Conservation (phyloP, 257 asterid genomes). For the Voacanga thouarsii region DNA sequence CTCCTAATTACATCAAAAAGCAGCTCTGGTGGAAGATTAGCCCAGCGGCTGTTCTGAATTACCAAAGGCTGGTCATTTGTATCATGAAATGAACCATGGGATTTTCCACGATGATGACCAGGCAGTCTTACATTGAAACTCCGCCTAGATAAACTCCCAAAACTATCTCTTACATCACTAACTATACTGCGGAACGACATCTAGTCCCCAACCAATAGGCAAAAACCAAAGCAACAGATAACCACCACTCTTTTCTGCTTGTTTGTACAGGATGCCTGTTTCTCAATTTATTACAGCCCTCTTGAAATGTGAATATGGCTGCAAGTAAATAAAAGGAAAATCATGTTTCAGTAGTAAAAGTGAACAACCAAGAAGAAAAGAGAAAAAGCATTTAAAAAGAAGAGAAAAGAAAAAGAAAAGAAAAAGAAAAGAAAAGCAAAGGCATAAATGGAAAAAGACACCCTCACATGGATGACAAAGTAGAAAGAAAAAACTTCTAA, state of each 20-base stretch:
- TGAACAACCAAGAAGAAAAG: slow-evolving; percentile 21
- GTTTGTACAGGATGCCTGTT: not conserved
- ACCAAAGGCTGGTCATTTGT: slow-evolving; percentile 55
- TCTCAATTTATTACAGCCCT: slow-evolving; percentile 24
- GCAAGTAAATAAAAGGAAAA: slow-evolving; percentile 21
- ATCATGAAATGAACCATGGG: slow-evolving; percentile 68
- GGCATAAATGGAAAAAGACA: slow-evolving; percentile 35
- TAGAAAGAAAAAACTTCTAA: slow-evolving; percentile 21
- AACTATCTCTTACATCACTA: slow-evolving; percentile 75
- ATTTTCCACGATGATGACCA: slow-evolving; percentile 70
- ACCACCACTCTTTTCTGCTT: not conserved
- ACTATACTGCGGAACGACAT: slow-evolving; percentile 97
- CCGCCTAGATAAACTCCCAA: slow-evolving; percentile 86
- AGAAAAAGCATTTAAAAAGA: slow-evolving; percentile 36
- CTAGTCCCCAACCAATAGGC: slow-evolving; percentile 24
- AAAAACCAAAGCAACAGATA: slow-evolving; percentile 7
- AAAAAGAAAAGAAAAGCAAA: slow-evolving; percentile 19
- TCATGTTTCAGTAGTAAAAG: slow-evolving; percentile 21
- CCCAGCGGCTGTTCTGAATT: slow-evolving; percentile 75
- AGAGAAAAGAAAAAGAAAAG: slow-evolving; percentile 26
- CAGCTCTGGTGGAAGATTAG: slow-evolving; percentile 90
- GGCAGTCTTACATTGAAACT: slow-evolving; percentile 68
- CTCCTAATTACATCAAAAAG: slow-evolving; percentile 77
- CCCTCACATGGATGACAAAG: slow-evolving; percentile 53
- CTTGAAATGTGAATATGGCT: slow-evolving; percentile 33